Evolutionary conservation across 2,329 filamentous ascomycete genomes (phyloP), one percentile per base, ranked within the genome.

Genomic region (Camptophora hylomeconis): DNA sequence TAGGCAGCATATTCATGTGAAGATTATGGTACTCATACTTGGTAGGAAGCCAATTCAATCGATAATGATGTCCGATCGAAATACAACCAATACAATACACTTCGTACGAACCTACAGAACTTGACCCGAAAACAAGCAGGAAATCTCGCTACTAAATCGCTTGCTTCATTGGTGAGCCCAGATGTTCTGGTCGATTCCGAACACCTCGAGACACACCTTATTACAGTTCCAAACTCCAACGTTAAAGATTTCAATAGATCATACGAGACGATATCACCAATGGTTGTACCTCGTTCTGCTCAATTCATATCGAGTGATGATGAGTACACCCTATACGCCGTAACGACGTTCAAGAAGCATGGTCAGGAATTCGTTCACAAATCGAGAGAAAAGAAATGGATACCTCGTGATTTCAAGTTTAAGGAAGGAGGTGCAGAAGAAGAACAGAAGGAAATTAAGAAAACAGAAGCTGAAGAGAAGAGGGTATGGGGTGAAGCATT

Each of bases 51-150:
- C 31, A 68, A 75, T 37, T 89, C 81, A 32, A 83, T 92, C 50
- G 89, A 98, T 63, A 93, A 84, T 54, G 89, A 95, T 52, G 81
- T 95, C 57, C 92, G 92, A 56, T 69, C 72, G 49, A 95, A 95
- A 57, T 86, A 87, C 61, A 81, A 72, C 54, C 86, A 94, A 59
- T 94, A 95, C 65, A 94, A 87, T 60, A 69, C 78, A 38, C 74
- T 87, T 50, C 93, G 92, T 62, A 79, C 80, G 30, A 87, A 76
- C 41, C 71, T 94, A 24, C 74, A 80, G 17, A 64, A 78, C 13
- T 64, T 93, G 28, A 78, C 93, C 55, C 74, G 87, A 44, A 86
- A 79, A 56, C 84, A 93, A 58, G 92, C 81, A 29, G 89, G 89
- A 40, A 98, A 94, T 53, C 77, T 98, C 26, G 72, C 86, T 13